Conservation (phyloP, 352 stramenopile genomes). For the Pythium rishiriense region DNA sequence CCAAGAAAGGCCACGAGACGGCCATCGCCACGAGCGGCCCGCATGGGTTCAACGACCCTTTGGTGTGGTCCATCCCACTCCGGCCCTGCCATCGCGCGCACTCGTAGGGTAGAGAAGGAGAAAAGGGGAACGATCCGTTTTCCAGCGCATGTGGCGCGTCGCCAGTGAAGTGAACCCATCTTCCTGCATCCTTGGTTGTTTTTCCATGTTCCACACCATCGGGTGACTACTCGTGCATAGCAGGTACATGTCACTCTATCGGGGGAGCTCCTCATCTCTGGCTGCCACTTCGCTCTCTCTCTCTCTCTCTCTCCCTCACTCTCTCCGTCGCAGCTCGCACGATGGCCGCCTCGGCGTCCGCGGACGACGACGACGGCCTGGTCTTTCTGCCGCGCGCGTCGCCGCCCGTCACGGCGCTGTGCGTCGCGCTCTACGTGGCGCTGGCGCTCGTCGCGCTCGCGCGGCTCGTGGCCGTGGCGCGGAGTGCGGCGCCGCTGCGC, state of each 20-base stretch:
- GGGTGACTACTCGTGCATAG: too few relatives aligned
- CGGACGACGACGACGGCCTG: slow-evolving; percentile 27
- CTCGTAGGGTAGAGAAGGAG: too few relatives aligned
- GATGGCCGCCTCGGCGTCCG: too few relatives aligned
- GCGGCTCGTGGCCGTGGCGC: slow-evolving; percentile 36
- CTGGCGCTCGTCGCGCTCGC: slow-evolving; percentile 56
- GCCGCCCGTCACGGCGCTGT: slow-evolving; percentile 47
- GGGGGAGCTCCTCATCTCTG: slow-evolving; percentile 10
- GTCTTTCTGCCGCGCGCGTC: slow-evolving; percentile 65
- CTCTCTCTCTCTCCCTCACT: not conserved
- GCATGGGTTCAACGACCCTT: too few relatives aligned
- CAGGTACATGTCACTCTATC: slow-evolving; percentile 23
- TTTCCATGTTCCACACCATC: too few relatives aligned
- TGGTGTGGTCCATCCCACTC: too few relatives aligned
- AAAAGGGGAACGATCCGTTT: too few relatives aligned
- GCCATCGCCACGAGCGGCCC: too few relatives aligned
- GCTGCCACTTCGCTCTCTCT: not conserved
- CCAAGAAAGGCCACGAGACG: too few relatives aligned
- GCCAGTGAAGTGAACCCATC: slow-evolving; percentile 10
- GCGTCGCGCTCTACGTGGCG: slow-evolving; percentile 56
- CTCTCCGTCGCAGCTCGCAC: not conserved
- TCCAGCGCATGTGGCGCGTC: not conserved
- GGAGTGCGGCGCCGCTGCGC: slow-evolving; percentile 22
- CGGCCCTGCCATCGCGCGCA: too few relatives aligned
- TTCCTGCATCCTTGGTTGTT: not conserved